Evolutionary conservation across 441 rosid genomes (phyloP), one percentile per base, ranked within the genome.

Genomic region (Caryocar brasiliense): DNA sequence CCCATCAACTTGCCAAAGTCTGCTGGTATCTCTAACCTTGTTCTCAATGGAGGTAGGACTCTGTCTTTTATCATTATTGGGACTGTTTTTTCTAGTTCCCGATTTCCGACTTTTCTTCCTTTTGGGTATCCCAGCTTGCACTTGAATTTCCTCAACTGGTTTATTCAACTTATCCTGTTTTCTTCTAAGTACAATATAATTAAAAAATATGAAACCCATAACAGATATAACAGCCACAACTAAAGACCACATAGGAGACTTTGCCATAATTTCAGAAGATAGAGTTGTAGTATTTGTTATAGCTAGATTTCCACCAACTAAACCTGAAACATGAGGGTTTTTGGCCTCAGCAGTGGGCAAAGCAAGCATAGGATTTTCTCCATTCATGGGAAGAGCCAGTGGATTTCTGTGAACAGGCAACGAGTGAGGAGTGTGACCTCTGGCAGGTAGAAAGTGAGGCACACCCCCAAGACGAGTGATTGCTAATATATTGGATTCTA

Each of bases 71-170:
- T 68, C 75, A 24, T 58, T 69, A 47, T 52, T 75, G 21, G 69
- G 59, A 66, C 36, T 54, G 10, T 50, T 67, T 70, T 67, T 83
- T 49, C 35, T 43, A 61, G 60, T 74, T 53, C 79, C 84, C 29
- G 74, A 58, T 76, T 67, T 83, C 70, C 67, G 77, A 40, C 64
- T 5, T 62, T 73, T 89, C 72, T 77, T 89, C 85, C 72, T 83
- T 72, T 76, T 79, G 12, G 85, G 45, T 28, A 50, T 46, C 30
- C 46, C 67, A 21, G 45, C 46, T 44, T 72, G 75, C 15, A 40
- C 44, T 60, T 75, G 72, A 17, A 47, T 19, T 42, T 64, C 76
- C 56, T 58, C 75, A 51, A 32, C 47, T 26, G 73, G 68, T 59
- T 81, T 77, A 42, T 56, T 66, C 70, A 51, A 43, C 61, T 54